These are phyloP conservation scores for Cercospora janseana DNA, from an alignment of 2,329 filamentous ascomycete genomes.

Conservation along the genomic window DNA sequence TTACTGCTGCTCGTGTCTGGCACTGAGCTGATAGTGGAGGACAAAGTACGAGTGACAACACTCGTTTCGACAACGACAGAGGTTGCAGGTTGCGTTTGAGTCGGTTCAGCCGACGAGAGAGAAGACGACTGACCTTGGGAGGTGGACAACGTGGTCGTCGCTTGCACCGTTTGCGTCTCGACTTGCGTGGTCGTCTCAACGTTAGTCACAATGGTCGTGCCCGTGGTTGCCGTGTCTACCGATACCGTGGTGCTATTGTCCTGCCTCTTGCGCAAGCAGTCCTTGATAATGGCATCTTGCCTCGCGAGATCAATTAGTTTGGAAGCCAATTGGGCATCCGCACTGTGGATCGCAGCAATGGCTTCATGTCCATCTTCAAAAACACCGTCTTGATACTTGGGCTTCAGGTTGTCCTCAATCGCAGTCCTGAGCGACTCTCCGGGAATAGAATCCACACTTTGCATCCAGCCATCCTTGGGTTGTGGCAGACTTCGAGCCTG, in stretches of 20 bases:
- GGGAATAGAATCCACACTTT: slow-evolving; percentile 57
- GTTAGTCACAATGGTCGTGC: slow-evolving; percentile 30
- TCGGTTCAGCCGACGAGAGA: slow-evolving; percentile 16
- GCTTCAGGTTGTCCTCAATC: slow-evolving; percentile 61
- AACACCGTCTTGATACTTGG: slow-evolving; percentile 66
- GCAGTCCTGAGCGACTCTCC: slow-evolving; percentile 63
- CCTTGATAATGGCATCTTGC: slow-evolving; percentile 36
- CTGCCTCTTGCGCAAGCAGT: slow-evolving; percentile 47
- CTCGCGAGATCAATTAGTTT: slow-evolving; percentile 64
- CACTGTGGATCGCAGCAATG: slow-evolving; percentile 61
- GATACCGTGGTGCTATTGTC: slow-evolving; percentile 26
- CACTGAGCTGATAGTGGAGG: slow-evolving; percentile 17
- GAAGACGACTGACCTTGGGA: slow-evolving; percentile 21
- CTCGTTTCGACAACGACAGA: slow-evolving; percentile 18
- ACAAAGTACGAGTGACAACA: slow-evolving; percentile 13
- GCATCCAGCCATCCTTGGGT: slow-evolving; percentile 47
- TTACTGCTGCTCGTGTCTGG: slow-evolving; percentile 20
- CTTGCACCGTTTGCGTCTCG: slow-evolving; percentile 17
- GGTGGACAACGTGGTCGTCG: slow-evolving; percentile 23
- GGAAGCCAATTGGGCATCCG: slow-evolving; percentile 61
- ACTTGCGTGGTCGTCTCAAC: slow-evolving; percentile 29
- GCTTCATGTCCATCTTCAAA: slow-evolving; percentile 64
- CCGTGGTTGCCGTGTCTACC: slow-evolving; percentile 28
- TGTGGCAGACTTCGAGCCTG: slow-evolving; percentile 25
- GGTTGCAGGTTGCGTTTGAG: slow-evolving; percentile 16